Percentiles rank a stretch among this genome's conserved stretches.
phyloP scores from a whole-genome alignment of 2,329 filamentous ascomycete species.

The Fusarium armeniacum region DNA sequence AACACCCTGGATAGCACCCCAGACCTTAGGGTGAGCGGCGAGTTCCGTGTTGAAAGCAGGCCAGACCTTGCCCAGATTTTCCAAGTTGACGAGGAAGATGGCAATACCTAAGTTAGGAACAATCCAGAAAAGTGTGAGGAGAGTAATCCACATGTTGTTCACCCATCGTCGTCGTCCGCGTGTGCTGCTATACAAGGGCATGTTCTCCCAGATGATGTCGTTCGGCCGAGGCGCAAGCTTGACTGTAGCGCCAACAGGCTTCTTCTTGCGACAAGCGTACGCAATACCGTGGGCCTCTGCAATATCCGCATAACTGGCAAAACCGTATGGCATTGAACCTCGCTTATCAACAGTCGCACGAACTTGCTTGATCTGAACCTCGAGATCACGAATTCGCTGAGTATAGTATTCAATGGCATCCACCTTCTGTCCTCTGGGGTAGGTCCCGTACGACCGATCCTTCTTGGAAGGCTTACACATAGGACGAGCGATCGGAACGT shows the following conservation, averaged over 20 bases:
- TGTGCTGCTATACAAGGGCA: constrained; percentile 77
- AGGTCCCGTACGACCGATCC: constrained; percentile 75
- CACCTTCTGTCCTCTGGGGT: constrained; percentile 79
- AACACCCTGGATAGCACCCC: constrained; percentile 94
- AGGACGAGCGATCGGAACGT: constrained; percentile 82
- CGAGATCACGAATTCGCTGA: constrained; percentile 84
- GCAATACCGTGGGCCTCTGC: constrained; percentile 90
- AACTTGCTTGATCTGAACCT: constrained; percentile 86
- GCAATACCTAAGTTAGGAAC: constrained; percentile 94
- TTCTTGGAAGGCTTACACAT: constrained; percentile 84
- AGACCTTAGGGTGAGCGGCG: constrained; percentile 73
- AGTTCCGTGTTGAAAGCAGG: constrained; percentile 77
- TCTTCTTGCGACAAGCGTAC: constrained; percentile 83
- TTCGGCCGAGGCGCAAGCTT: constrained; percentile 86
- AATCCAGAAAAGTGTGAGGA: constrained; percentile 88
- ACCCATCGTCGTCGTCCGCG: constrained; percentile 80
- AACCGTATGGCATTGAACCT: constrained; percentile 91
- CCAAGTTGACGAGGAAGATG: constrained; percentile 89
- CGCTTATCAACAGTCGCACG: constrained; percentile 86
- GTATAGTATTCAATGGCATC: constrained; percentile 97
- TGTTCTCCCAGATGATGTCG: constrained; percentile 96
- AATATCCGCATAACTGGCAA: constrained; percentile 93
- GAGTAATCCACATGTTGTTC: constrained; percentile 85
- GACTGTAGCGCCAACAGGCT: constrained; percentile 82
- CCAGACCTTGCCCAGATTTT: constrained; percentile 86